Evolutionary conservation across 768 basidiomycete species (phyloP), one percentile per base, ranked within the genome.

Genomic region (Mycena chlorophos): DNA sequence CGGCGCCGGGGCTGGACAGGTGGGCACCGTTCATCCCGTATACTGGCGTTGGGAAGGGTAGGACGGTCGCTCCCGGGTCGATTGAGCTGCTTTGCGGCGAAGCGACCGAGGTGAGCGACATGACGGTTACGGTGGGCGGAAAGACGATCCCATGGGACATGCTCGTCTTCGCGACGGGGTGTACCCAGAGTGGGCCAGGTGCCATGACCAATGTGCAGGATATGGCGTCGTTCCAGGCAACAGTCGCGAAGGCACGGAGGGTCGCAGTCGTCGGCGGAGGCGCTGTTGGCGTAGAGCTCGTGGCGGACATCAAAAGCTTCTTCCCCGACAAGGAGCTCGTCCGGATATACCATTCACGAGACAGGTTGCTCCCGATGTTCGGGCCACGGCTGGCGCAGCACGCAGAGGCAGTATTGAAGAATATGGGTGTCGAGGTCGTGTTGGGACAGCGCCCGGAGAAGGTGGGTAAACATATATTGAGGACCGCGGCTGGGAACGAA

Each of bases 161-260:
- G 19, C 53, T 54, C 45, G 46, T 34, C 17, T 37, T 54, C 46
- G 53, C 53, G 37, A 54, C 53, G 5, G 53, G 53, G n/a, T 37
- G 30, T 28, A n/a, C 45, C 6, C 30, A 25, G 30, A n/a, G 45
- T 1, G 31, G 37, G 3, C 53, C 53, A 13, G 45, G 23, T 3
- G 29, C 31, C 28, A 46, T 48, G 31, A n/a, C 25, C 10, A 47
- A 19, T 31, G 37, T n/a, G 19, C 13, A 6, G 46, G 53, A 54
- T 10, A 20, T 54, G 1, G 20, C 25, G 3, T 16, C 34, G 26
- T 45, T 54, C 1, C 53, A 54, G 46, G 10, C 27, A 13, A 31
- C n/a, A n/a, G 25, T 54, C 40, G 40, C 13, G 10, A 29, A 29
- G 6, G 34, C 45, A 10, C 30, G 20, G 19, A 29, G 46, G 13